Evolutionary conservation across 768 basidiomycete genomes (phyloP), one percentile per base, ranked within the genome.

Genomic region (Amanita molliuscula): DNA sequence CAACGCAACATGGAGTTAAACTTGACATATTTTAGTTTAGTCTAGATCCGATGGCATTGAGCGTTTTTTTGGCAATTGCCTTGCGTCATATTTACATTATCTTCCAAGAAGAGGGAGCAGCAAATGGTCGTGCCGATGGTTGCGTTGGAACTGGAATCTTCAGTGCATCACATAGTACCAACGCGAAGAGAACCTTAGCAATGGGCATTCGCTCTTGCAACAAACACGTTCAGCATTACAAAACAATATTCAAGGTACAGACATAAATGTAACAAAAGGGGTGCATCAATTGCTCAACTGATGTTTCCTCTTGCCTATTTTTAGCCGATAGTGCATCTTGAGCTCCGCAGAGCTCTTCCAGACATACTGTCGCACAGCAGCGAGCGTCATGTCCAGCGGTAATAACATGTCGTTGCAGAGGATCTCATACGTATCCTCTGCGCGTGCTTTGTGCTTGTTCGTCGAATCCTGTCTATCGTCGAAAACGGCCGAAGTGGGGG

Each of bases 311-410:
- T 34, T 37, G 20, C 20, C 41, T 20, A 35, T 29, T 53, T 70
- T 79, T 58, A 69, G 66, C 53, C 89, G 77, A 62, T 92, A 92
- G 62, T 86, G 72, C 80, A 92, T 78, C 48, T 74, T 75, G 49
- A 92, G 65, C 63, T 91, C 89, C 5, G 71, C 70, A 15, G 76
- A 67, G 56, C 85, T 83, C 58, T 79, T 81, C 91, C 90, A 96
- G 18, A 92, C 77, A 58, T 80, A 96, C 63, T 94, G 91, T 53
- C 90, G 81, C 51, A 94, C 84, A 15, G 87, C 86, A 3, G 88
- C 94, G 31, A 99, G 74, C 4, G 88, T 94, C 82, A 95, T 92
- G 55, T 83, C 81, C 23, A 86, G 70, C 20, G 94, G 86, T 29
- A 98, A 71, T 13, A 88, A 69, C n/a, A 75, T 70, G 54, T 90